These are phyloP conservation scores for Sphaerostilbella broomeana DNA, from an alignment of 2,329 filamentous ascomycete species.

Conservation along the genomic window DNA sequence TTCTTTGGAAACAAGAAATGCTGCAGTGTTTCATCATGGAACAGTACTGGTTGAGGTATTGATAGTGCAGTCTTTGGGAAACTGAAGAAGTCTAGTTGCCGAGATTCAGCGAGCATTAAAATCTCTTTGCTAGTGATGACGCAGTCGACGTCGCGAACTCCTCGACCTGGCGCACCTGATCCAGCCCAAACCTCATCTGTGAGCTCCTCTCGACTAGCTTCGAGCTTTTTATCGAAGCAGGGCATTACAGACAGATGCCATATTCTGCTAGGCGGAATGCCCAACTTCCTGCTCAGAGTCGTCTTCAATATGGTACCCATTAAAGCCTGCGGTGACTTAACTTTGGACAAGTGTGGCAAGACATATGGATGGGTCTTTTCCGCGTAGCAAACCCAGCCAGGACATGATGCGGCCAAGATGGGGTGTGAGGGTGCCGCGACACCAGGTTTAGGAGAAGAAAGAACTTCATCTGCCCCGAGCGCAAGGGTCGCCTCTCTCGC, in stretches of 20 bases:
- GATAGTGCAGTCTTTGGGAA: slow-evolving; percentile 55
- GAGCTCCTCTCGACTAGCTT: slow-evolving; percentile 87
- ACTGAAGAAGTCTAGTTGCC: slow-evolving; percentile 68
- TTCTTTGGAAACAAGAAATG: slow-evolving; percentile 65
- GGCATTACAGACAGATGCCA: slow-evolving; percentile 98
- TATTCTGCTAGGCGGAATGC: slow-evolving; percentile 69
- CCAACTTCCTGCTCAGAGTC: slow-evolving; percentile 64
- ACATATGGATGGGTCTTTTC: slow-evolving; percentile 97
- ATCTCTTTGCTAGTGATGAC: slow-evolving; percentile 96
- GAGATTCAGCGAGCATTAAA: slow-evolving; percentile 77
- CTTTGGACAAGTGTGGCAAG: slow-evolving; percentile 77
- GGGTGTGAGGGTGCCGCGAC: slow-evolving; percentile 37
- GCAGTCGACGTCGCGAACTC: slow-evolving; percentile 86
- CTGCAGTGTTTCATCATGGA: slow-evolving; percentile 67
- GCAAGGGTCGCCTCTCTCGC: slow-evolving; percentile 79
- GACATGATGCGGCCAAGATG: slow-evolving; percentile 82
- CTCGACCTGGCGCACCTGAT: slow-evolving; percentile 40
- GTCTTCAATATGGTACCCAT: slow-evolving; percentile 88
- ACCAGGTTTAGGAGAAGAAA: slow-evolving; percentile 26
- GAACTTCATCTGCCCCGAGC: slow-evolving; percentile 66
- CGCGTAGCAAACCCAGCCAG: slow-evolving; percentile 97
- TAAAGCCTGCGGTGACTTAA: slow-evolving; percentile 92
- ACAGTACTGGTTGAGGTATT: slow-evolving; percentile 39
- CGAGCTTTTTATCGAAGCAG: slow-evolving; percentile 98
- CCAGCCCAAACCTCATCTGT: slow-evolving; percentile 70